Percentiles rank a stretch among this genome's conserved stretches.
Evolutionary conservation across 805 yeast species (phyloP).

Genomic region (Hanseniaspora lindneri): DNA sequence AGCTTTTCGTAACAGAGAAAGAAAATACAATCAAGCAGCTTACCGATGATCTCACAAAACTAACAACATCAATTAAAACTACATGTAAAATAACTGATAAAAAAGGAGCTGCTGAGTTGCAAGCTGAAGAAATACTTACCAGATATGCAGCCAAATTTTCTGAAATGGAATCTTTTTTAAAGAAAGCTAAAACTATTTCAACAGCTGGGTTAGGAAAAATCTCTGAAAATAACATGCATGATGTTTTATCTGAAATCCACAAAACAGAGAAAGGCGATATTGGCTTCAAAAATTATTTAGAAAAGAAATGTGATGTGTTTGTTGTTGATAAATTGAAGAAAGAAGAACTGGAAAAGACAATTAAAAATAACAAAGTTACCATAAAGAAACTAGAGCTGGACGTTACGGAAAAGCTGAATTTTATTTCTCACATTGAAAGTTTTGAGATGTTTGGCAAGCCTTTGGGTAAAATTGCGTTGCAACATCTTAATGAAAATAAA

Average conservation of each 20-base stretch:
- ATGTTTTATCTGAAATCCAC: background rate
- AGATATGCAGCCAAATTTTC: background rate
- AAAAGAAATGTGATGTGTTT: slow-evolving; percentile 12
- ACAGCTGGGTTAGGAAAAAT: slow-evolving; percentile 4
- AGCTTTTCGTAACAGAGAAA: background rate
- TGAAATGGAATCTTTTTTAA: slow-evolving; percentile 1
- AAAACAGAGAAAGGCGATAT: slow-evolving; percentile 4
- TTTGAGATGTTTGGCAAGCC: slow-evolving; percentile 3
- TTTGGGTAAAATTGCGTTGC: background rate
- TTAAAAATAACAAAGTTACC: background rate
- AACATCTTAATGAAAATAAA: slow-evolving; percentile 1
- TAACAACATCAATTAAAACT: background rate
- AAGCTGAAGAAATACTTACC: background rate
- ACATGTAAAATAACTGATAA: too few species aligned
- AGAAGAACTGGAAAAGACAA: background rate
- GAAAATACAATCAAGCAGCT: background rate
- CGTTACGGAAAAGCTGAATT: background rate
- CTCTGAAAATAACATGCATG: background rate
- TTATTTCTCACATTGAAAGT: background rate
- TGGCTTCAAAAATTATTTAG: slow-evolving; percentile 9
- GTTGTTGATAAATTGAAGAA: background rate
- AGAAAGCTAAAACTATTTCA: background rate
- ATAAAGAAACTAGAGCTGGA: background rate
- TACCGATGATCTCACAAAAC: background rate
- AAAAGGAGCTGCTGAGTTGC: too few species aligned